Percentiles rank a stretch among this genome's conserved stretches.
Conservation (phyloP, 148 eudicot genomes). For the Chenopodium quinoa region DNA sequence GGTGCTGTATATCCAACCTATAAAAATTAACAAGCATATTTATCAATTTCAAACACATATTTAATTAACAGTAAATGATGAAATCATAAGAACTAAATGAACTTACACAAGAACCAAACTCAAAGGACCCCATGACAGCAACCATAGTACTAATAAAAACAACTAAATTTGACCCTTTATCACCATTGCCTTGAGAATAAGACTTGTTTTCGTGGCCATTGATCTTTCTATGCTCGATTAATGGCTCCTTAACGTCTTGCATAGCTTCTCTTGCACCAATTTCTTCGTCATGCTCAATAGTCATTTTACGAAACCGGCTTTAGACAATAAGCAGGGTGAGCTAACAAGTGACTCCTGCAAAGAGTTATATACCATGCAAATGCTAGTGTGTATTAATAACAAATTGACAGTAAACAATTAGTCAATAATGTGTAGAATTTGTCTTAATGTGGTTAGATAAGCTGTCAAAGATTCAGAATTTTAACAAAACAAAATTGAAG, state of each 20-base stretch:
- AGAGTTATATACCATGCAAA: slow-evolving; percentile 2
- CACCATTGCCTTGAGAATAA: slow-evolving; percentile 4
- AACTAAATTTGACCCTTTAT: slow-evolving; percentile 15
- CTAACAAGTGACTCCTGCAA: background rate
- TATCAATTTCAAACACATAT: background rate
- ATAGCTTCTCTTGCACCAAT: background rate
- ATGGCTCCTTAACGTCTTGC: slow-evolving; percentile 1
- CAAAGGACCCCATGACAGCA: slow-evolving; percentile 28
- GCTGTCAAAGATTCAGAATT: background rate
- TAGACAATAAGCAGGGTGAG: background rate
- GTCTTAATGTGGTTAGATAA: background rate
- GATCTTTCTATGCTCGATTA: background rate
- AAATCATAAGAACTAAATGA: background rate
- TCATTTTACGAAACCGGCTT: slow-evolving; percentile 1
- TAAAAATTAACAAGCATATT: background rate
- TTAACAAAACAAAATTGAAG: slow-evolving; percentile 1
- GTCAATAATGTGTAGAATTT: background rate
- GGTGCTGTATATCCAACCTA: slow-evolving; percentile 32
- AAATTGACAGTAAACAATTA: background rate
- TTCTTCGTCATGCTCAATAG: slow-evolving; percentile 5
- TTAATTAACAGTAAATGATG: background rate
- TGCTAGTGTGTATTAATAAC: background rate
- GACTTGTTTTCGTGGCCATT: background rate
- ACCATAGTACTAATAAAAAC: slow-evolving; percentile 22
- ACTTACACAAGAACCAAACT: slow-evolving; percentile 33